Evolutionary conservation across 2,329 filamentous ascomycete genomes (phyloP).

Genomic region (Teratosphaeria zuluensis): DNA sequence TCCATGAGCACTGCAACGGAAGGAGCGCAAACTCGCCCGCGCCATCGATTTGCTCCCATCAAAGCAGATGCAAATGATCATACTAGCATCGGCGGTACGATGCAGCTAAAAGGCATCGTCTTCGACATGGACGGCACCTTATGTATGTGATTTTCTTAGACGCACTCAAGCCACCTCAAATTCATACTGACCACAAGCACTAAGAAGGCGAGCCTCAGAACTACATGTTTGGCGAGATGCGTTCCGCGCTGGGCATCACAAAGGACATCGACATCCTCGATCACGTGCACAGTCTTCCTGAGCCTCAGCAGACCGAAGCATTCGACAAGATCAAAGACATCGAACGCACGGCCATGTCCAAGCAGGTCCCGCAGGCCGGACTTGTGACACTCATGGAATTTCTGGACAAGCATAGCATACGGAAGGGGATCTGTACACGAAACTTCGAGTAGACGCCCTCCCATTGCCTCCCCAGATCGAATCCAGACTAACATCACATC

Average conservation of each 20-base stretch:
- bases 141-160: conserved; percentile 43
- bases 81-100: conserved; percentile 23
- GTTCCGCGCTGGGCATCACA: conserved; percentile 59
- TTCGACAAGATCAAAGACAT: conserved; percentile 67
- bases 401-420: conserved; percentile 56
- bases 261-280: conserved; percentile 75
- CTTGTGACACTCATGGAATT: conserved; percentile 71
- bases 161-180: neutral
- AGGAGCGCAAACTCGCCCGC: neutral
- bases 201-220: conserved; percentile 69
- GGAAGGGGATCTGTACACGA: conserved; percentile 82
- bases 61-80: conserved; percentile 11
- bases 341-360: conserved; percentile 69
- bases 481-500: neutral
- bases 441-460: conserved; percentile 62
- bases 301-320: conserved; percentile 45
- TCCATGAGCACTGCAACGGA: neutral
- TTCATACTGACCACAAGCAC: neutral
- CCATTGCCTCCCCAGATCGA: neutral
- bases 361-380: conserved; percentile 74
- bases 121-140: conserved; percentile 96
- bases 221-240: conserved; percentile 93
- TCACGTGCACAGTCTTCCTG: conserved; percentile 68
- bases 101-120: conserved; percentile 50
- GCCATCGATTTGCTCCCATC: conserved; percentile 41